phyloP scores from a whole-genome alignment of 345 rosid species.

The Excoecaria agallocha region DNA sequence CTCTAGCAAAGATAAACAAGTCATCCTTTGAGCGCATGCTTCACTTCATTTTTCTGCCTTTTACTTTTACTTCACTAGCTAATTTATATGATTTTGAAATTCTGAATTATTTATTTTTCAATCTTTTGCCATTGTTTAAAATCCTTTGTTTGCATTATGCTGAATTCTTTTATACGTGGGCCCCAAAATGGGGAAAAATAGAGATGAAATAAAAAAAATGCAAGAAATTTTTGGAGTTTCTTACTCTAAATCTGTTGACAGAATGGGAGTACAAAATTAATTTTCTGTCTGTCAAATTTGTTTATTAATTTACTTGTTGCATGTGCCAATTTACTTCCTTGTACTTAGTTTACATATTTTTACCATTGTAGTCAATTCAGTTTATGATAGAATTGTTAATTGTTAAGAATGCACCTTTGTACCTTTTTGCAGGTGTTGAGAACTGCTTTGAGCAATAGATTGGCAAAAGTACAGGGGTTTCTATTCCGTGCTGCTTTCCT shows the following conservation, averaged over 20 bases:
- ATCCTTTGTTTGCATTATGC: background rate
- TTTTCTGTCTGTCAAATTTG: background rate
- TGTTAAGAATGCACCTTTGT: slow-evolving; percentile 2
- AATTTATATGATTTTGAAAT: background rate
- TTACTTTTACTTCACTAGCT: too few species aligned
- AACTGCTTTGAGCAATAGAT: slow-evolving; percentile 87
- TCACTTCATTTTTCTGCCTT: background rate
- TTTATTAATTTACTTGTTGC: background rate
- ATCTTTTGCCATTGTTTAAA: background rate
- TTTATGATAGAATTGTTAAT: background rate
- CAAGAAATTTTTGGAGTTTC: background rate
- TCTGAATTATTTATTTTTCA: background rate
- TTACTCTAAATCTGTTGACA: background rate
- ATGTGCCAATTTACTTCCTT: background rate
- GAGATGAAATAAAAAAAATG: background rate
- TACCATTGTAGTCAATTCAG: background rate
- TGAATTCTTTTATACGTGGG: background rate
- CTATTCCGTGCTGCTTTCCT: slow-evolving; percentile 95
- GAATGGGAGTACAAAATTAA: too few species aligned
- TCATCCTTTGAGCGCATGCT: background rate
- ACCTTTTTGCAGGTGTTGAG: slow-evolving; percentile 62
- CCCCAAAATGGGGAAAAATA: background rate
- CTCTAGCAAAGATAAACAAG: background rate
- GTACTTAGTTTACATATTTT: background rate
- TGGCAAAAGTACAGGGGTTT: slow-evolving; percentile 98